Conservation (phyloP, 306 rosid species). For the Vigna nakashimae region DNA sequence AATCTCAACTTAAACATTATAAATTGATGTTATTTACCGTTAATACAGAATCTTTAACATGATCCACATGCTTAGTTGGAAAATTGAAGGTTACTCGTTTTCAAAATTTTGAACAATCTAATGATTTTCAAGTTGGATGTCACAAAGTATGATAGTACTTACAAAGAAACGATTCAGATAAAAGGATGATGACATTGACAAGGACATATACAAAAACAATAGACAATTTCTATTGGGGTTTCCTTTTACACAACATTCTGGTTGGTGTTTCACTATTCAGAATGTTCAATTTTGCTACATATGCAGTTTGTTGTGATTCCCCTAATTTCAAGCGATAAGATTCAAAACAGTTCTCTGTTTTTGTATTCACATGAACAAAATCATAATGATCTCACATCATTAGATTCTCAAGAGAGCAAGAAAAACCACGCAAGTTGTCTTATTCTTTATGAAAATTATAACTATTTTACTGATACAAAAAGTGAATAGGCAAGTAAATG, state of each 20-base stretch:
- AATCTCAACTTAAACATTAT: too few species aligned
- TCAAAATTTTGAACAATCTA: background rate
- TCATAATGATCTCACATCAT: too few species aligned
- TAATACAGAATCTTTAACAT: too few species aligned
- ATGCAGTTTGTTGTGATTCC: background rate
- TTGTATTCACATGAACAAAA: too few species aligned
- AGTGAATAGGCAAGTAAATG: background rate
- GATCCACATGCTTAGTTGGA: too few species aligned
- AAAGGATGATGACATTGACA: background rate
- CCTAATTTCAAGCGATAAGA: too few species aligned
- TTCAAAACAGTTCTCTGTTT: too few species aligned
- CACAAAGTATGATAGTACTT: background rate
- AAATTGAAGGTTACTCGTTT: background rate
- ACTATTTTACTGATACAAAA: background rate
- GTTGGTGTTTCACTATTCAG: background rate
- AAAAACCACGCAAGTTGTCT: background rate
- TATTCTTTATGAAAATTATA: background rate
- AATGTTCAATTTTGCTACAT: background rate
- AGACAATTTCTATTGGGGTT: too few species aligned
- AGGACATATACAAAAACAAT: too few species aligned
- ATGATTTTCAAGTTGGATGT: too few species aligned
- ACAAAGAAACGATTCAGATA: background rate
- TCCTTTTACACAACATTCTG: too few species aligned
- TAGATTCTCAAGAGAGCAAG: slow-evolving; percentile 1
- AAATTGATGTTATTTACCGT: too few species aligned